These are phyloP conservation scores for Verticillium albo-atrum DNA, from an alignment of 2,329 filamentous ascomycete species.

Conservation along the genomic window DNA sequence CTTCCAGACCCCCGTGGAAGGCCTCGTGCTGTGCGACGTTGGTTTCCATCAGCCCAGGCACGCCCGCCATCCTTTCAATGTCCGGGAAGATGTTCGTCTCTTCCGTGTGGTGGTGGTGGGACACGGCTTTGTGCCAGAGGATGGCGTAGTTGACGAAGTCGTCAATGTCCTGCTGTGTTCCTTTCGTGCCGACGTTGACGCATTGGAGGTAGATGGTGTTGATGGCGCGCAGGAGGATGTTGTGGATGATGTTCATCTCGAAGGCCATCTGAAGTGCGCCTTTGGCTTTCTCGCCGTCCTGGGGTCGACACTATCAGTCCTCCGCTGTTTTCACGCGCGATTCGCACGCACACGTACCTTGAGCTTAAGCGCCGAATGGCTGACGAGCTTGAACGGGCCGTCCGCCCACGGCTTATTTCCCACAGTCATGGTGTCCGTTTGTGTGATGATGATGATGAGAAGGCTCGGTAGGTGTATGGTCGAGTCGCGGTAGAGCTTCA, in stretches of 20 bases:
- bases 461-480: neutral
- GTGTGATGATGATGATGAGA: too few relatives aligned
- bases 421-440: neutral
- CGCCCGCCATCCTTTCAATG: constrained; percentile 22
- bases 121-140: constrained; percentile 16
- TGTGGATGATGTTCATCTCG: constrained; percentile 28
- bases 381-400: constrained; percentile 25
- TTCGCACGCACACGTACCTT: neutral
- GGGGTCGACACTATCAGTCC: neutral
- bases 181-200: constrained; percentile 16
- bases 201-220: constrained; percentile 21
- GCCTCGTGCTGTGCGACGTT: constrained; percentile 28
- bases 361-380: neutral
- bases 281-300: constrained; percentile 13
- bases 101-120: constrained; percentile 27
- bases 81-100: constrained; percentile 26
- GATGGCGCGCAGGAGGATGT: constrained; percentile 20
- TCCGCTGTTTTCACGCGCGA: neutral
- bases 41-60: constrained; percentile 21
- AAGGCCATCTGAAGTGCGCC: constrained; percentile 12
- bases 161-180: constrained; percentile 14
- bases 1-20: constrained; percentile 25
- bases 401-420: constrained; percentile 24
- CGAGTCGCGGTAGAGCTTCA: too few relatives aligned
- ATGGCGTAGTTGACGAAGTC: constrained; percentile 23